A percentile compares a stretch with the other conserved stretches of the same genome.
Evolutionary conservation across 192 early-diverging fungal species (phyloP).

Genomic region (Diversispora eburnea): DNA sequence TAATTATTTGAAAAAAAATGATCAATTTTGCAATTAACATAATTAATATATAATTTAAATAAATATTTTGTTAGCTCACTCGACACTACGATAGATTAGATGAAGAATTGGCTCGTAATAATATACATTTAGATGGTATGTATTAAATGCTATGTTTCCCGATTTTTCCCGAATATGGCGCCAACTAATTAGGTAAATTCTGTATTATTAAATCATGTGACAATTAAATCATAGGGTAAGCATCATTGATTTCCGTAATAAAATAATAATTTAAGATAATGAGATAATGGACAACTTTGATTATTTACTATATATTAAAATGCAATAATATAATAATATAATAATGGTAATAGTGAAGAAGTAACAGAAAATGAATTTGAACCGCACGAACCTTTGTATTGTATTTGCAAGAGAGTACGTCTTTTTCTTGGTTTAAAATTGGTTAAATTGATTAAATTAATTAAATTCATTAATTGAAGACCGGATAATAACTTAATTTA

Average conservation of each 20-base stretch:
- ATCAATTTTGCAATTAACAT: background rate
- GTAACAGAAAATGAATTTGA: background rate
- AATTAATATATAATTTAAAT: background rate
- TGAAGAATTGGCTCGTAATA: slow-evolving; percentile 12
- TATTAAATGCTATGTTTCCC: background rate
- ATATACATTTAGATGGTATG: slow-evolving; percentile 12
- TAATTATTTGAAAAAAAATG: background rate
- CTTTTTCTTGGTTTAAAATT: background rate
- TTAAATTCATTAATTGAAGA: too few species aligned
- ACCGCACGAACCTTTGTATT: slow-evolving; percentile 13
- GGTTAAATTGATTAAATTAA: too few species aligned
- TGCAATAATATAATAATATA: background rate
- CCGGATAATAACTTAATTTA: too few species aligned
- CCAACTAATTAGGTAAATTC: background rate
- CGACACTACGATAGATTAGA: slow-evolving; percentile 5
- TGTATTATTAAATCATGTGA: background rate
- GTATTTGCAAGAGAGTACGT: slow-evolving; percentile 9
- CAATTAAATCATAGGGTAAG: background rate
- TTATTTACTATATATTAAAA: background rate
- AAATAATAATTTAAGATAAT: background rate
- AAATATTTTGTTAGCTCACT: background rate
- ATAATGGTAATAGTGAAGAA: background rate
- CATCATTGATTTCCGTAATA: background rate
- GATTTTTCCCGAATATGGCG: background rate
- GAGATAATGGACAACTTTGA: background rate